Evolutionary conservation across 106 monocot species (phyloP).

Genomic region (Dendrobium catenatum): DNA sequence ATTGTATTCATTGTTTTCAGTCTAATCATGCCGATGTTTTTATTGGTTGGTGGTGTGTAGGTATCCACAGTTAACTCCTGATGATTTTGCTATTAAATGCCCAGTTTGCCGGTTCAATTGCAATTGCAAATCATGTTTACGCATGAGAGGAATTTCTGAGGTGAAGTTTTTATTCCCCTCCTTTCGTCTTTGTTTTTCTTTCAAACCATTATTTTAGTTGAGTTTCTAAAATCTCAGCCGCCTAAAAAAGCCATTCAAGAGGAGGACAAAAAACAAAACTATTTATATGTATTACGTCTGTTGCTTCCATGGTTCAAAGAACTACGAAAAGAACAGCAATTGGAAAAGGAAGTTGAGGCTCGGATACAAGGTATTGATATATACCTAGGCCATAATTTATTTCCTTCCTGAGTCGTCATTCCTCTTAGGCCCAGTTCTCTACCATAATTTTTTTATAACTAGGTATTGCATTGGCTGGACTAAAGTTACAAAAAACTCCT

Average conservation of each 20-base stretch:
- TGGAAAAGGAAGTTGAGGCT: slow-evolving; percentile 64
- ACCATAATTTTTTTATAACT: slow-evolving; percentile 1
- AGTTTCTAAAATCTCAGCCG: slow-evolving; percentile 19
- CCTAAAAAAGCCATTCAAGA: slow-evolving; percentile 22
- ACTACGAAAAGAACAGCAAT: slow-evolving; percentile 36
- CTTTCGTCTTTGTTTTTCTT: background rate
- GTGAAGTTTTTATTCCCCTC: slow-evolving; percentile 11
- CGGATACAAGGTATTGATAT: slow-evolving; percentile 38
- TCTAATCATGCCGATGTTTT: background rate
- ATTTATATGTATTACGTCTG: slow-evolving; percentile 22
- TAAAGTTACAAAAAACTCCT: slow-evolving; percentile 37
- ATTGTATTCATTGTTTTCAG: background rate
- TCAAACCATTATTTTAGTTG: background rate
- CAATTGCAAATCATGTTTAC: slow-evolving; percentile 70
- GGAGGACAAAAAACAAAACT: slow-evolving; percentile 21
- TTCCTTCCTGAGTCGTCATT: background rate
- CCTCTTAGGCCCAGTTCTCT: background rate
- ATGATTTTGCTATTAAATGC: slow-evolving; percentile 36
- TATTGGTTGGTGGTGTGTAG: slow-evolving; percentile 20
- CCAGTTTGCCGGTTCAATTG: slow-evolving; percentile 50
- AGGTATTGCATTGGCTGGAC: slow-evolving; percentile 25
- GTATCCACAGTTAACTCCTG: slow-evolving; percentile 49
- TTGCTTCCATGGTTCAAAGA: slow-evolving; percentile 63
- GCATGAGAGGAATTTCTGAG: slow-evolving; percentile 42
- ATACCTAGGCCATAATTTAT: background rate